Percentiles rank a stretch among this genome's conserved stretches.
These are phyloP conservation scores for Stagonosporopsis cucurbitacearum DNA, from an alignment of 2,329 filamentous ascomycete genomes.

Conservation along the genomic window DNA sequence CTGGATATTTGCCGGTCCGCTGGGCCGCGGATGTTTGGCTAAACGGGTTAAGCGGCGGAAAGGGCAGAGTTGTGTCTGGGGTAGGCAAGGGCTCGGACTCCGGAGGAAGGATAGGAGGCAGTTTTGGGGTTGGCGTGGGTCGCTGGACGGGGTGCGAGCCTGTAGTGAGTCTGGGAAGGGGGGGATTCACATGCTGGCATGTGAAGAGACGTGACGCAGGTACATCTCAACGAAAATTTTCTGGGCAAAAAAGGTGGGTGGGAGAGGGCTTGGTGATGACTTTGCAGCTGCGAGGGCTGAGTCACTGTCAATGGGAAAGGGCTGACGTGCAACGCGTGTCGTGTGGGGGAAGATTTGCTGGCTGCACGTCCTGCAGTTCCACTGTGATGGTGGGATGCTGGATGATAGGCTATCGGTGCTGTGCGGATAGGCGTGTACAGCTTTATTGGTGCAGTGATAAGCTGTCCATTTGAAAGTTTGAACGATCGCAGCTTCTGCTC, in stretches of 20 bases:
- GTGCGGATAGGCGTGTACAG: background rate
- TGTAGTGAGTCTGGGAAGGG: no score
- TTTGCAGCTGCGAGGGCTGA: background rate
- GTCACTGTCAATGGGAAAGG: background rate
- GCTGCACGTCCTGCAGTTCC: background rate
- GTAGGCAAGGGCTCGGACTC: constrained; percentile 12
- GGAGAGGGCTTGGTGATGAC: background rate
- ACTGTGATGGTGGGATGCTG: background rate
- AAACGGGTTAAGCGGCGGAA: constrained; percentile 10
- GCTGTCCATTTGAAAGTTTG: background rate
- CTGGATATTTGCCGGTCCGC: constrained; percentile 21
- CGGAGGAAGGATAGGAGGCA: constrained; percentile 1
- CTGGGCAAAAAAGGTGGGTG: background rate
- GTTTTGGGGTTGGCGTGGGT: constrained; percentile 12
- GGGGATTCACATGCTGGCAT: constrained; percentile 17
- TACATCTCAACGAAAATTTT: constrained; percentile 14
- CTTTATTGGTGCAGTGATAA: background rate
- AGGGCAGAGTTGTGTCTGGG: constrained; percentile 5
- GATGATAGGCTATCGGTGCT: background rate
- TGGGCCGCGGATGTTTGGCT: constrained; percentile 16
- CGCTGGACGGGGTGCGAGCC: background rate
- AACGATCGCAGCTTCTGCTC: background rate
- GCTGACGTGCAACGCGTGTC: background rate
- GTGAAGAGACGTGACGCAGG: constrained; percentile 20
- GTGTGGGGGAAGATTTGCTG: background rate